Evolutionary conservation across 1,139 yeast genomes (phyloP), one percentile per base, ranked within the genome.

Genomic region (Lodderomyces metapsilosis): DNA sequence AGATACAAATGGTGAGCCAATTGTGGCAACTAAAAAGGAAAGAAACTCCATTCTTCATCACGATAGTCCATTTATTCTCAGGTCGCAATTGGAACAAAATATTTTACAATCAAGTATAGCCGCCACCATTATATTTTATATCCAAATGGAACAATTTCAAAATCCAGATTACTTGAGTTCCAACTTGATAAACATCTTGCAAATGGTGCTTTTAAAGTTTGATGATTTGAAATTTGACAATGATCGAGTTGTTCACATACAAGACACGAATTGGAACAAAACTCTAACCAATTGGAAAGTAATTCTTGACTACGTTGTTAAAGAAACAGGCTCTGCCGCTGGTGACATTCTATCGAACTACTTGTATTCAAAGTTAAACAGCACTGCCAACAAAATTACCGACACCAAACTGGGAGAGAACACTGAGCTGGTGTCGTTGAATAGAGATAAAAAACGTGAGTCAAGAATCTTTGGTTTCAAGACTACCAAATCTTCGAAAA

Each of bases 121-220:
- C 8, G 74, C 71, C 45, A 47, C 71, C 0, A 43, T 71, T 17
- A 55, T 71, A 2, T 56, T 68, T 25, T 71, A 68, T 49, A 52
- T 69, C 30, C 77, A 72, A 50, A 55, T 73, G 23, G 73, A 70
- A 47, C 74, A 66, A 47, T 66, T 71, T 42, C 76, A 71, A 48
- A 62, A 68, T 42, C 54, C 64, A 0, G 75, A 70, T 22, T 72
- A 51, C 42, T 57, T 71, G 32, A 52, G 74, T 0, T 36, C 45
- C 3, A 66, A 65, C 35, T 48, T 71, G 27, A 47, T 56, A 1
- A 39, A 33, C 2, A 62, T 71, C 25, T 46, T 73, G 23, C 73
- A 68, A 37, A 38, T 45, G 2, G 57, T 70, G 3, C 56, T 73
- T 23, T 44, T 43, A 25, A 68, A 65, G 43, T 70, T 72, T 45